Evolutionary conservation across 2,329 filamentous ascomycete species (phyloP).

Genomic region (Fonsecaea nubica): DNA sequence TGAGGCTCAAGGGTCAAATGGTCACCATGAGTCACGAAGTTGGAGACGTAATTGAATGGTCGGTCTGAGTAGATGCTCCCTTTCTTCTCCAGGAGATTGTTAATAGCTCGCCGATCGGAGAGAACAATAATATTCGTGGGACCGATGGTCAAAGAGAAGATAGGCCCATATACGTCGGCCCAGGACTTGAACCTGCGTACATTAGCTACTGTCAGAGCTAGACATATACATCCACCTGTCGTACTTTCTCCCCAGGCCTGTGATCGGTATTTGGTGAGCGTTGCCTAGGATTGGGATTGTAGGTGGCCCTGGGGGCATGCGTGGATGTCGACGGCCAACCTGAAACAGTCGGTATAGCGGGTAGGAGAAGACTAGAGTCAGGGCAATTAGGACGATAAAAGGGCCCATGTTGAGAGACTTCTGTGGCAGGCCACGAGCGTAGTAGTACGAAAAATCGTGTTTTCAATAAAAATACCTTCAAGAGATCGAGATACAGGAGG

Average conservation of each 20-base stretch:
- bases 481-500: not conserved
- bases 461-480: not conserved
- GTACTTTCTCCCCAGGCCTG: slow-evolving; percentile 45
- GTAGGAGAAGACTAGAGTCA: not conserved
- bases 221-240: not conserved
- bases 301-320: slow-evolving; percentile 45
- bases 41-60: slow-evolving; percentile 42
- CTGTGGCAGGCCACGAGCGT: not conserved
- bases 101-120: slow-evolving; percentile 39
- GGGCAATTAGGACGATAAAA: not conserved
- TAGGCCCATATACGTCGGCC: slow-evolving; percentile 17
- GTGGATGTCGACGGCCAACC: slow-evolving; percentile 21
- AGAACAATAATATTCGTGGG: slow-evolving; percentile 50
- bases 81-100: slow-evolving; percentile 40
- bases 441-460: not conserved
- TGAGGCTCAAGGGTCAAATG: slow-evolving; percentile 57
- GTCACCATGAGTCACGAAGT: slow-evolving; percentile 53
- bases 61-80: slow-evolving; percentile 44
- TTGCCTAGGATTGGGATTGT: slow-evolving; percentile 53
- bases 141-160: slow-evolving; percentile 17
- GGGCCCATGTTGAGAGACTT: not conserved
- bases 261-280: slow-evolving; percentile 49
- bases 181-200: slow-evolving; percentile 13
- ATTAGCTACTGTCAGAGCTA: not conserved
- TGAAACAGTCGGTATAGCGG: slow-evolving; percentile 17